phyloP scores from a whole-genome alignment of 768 basidiomycete genomes.

The Mycena epipterygia region DNA sequence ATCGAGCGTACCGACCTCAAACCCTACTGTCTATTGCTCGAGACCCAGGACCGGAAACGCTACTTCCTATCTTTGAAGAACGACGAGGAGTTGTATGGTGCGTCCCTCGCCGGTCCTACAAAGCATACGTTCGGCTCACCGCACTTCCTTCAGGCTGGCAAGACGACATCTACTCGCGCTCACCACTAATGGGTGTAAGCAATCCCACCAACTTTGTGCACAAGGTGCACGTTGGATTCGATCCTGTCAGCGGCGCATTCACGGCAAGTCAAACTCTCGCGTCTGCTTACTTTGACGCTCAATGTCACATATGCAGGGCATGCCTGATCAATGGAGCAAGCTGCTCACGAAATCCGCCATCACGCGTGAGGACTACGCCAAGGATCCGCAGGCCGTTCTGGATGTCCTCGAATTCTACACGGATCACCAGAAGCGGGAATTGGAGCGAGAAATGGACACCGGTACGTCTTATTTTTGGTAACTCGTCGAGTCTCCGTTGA shows the following conservation, averaged over 20 bases:
- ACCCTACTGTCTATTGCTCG: constrained; percentile 92
- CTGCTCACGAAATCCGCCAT: constrained; percentile 98
- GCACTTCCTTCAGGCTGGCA: constrained; percentile 72
- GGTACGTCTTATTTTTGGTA: constrained; percentile 6
- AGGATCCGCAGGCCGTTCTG: constrained; percentile 96
- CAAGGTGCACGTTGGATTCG: constrained; percentile 98
- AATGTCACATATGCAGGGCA: constrained; percentile 67
- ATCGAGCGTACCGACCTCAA: constrained; percentile 95
- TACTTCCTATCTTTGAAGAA: constrained; percentile 88
- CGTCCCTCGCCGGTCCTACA: not conserved
- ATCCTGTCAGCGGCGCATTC: constrained; percentile 93
- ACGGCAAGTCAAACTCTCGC: no score
- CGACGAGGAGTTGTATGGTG: constrained; percentile 94
- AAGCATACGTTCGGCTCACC: not conserved
- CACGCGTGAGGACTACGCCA: constrained; percentile 97
- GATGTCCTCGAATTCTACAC: constrained; percentile 99
- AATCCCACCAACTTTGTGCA: constrained; percentile 98
- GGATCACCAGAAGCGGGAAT: constrained; percentile 95
- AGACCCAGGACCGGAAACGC: constrained; percentile 82
- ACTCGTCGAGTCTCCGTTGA: constrained; percentile 33
- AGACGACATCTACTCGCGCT: constrained; percentile 94
- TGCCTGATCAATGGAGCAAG: constrained; percentile 98
- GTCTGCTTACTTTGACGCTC: constrained; percentile 3
- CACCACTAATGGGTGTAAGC: constrained; percentile 93
- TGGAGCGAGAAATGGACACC: constrained; percentile 66